These are phyloP conservation scores for Venturia nashicola DNA, from an alignment of 2,329 filamentous ascomycete species.

Conservation along the genomic window DNA sequence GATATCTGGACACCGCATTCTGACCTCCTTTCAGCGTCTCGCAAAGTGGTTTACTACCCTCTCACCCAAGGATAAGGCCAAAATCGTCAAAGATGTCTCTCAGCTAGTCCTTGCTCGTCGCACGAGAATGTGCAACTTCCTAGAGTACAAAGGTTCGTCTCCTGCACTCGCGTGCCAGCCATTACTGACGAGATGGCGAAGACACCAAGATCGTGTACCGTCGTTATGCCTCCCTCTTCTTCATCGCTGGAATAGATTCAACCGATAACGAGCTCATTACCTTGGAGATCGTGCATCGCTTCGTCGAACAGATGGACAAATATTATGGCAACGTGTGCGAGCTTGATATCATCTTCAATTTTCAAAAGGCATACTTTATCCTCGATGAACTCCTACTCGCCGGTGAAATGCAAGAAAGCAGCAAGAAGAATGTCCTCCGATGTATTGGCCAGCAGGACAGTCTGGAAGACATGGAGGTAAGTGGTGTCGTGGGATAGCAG, in stretches of 20 bases:
- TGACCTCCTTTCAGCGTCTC: slow-evolving; percentile 55
- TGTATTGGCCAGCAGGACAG: slow-evolving; percentile 97
- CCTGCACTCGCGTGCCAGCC: neutral
- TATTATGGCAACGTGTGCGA: slow-evolving; percentile 99
- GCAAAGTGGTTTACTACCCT: slow-evolving; percentile 99
- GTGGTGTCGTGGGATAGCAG: slow-evolving; percentile 26
- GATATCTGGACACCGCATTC: slow-evolving; percentile 13
- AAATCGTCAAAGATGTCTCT: slow-evolving; percentile 99
- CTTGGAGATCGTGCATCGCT: slow-evolving; percentile 96
- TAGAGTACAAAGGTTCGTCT: slow-evolving; percentile 85
- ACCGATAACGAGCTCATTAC: slow-evolving; percentile 97
- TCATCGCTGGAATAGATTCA: slow-evolving; percentile 95
- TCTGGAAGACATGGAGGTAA: slow-evolving; percentile 97
- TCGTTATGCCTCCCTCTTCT: slow-evolving; percentile 96
- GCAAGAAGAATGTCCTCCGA: slow-evolving; percentile 95
- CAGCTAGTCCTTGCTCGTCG: slow-evolving; percentile 91
- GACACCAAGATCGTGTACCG: slow-evolving; percentile 98
- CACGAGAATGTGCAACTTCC: slow-evolving; percentile 99
- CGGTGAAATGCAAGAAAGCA: slow-evolving; percentile 96
- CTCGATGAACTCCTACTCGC: slow-evolving; percentile 91
- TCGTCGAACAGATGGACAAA: slow-evolving; percentile 99
- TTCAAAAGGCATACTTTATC: slow-evolving; percentile 99
- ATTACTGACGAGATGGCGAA: slow-evolving; percentile 29
- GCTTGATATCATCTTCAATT: slow-evolving; percentile 99
- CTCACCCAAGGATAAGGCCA: slow-evolving; percentile 96